Evolutionary conservation across 1,284 basidiomycete genomes (phyloP).

Genomic region (Boletus austroedulis): DNA sequence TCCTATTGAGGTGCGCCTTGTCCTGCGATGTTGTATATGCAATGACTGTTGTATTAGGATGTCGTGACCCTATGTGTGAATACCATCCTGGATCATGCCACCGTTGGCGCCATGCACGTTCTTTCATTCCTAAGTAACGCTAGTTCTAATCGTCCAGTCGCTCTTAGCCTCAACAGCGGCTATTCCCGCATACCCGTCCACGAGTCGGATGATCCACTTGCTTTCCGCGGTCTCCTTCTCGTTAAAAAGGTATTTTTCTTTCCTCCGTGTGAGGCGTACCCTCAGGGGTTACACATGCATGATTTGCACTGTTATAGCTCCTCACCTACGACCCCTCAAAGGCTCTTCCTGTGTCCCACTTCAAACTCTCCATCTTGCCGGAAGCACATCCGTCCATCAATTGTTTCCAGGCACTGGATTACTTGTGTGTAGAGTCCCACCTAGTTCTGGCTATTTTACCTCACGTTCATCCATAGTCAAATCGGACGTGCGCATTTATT

Average conservation of each 20-base stretch:
- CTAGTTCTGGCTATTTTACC: constrained; percentile 24
- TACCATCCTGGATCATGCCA: constrained; percentile 75
- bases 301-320: constrained; percentile 43
- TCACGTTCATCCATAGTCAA: constrained; percentile 59
- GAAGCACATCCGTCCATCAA: constrained; percentile 86
- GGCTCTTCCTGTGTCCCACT: constrained; percentile 70
- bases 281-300: not conserved
- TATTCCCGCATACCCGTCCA: constrained; percentile 95
- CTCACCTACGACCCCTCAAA: constrained; percentile 88
- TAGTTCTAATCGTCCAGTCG: constrained; percentile 8
- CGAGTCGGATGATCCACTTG: constrained; percentile 67
- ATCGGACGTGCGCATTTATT: constrained; percentile 93
- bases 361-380: constrained; percentile 80
- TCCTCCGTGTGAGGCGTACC: not conserved
- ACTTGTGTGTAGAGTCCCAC: constrained; percentile 57
- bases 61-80: constrained; percentile 77
- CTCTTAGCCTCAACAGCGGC: constrained; percentile 64
- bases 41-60: constrained; percentile 46
- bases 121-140: not conserved
- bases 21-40: not conserved
- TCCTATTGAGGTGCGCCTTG: constrained; percentile 58
- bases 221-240: constrained; percentile 86
- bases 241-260: constrained; percentile 65
- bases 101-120: constrained; percentile 70
- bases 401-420: constrained; percentile 82